Evolutionary conservation across 1,284 basidiomycete species (phyloP), one percentile per base, ranked within the genome.

Genomic region (Fereydounia khargensis): DNA sequence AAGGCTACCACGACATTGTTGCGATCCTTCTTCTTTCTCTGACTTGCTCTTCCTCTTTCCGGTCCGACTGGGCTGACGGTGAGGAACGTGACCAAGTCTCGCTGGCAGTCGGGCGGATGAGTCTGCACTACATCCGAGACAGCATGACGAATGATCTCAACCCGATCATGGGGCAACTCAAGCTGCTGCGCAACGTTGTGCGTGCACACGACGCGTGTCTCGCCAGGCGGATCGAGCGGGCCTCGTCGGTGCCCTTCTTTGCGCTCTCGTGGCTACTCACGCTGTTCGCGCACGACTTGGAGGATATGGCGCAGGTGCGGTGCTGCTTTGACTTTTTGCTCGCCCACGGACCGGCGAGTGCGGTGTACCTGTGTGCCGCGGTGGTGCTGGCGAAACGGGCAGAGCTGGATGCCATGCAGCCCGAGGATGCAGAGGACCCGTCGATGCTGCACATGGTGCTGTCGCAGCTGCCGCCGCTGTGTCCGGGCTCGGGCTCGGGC

Each of bases 1-100:
- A 90, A 84, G 91, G 91, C 31, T 94, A 89, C 73, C 91, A 96
- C 73, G 91, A 95, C 71, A 89, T 96, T 35, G 81, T 90, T 23
- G 86, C 88, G 0, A 88, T 95, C 10, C 60, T 95, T 0, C 87
- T 88, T 62, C 81, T 95, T 21, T 91, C 90, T 0, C 79, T 91
- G 34, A 35, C 43, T 55, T 4, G 47, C 41, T 7, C 47, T 47
- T 1, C 6, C 22, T 20, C 32, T 33, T 17, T 37, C 21, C 35
- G 11, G 7, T 19, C 8, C 23, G 6, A 35, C 40, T 35, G 18
- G 35, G 28, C 28, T 19, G 24, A n/a, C 23, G 18, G 38, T 17
- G 18, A 21, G 17, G 35, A 37, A 13, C 35, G 24, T 25, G 32
- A 42, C 11, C 9, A 17, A 13, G 35, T 49, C 22, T 48, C 60